Percentiles rank a stretch among this genome's conserved stretches.
Conservation (phyloP, 169 alveolate species). For the Cyclospora cayetanensis region DNA sequence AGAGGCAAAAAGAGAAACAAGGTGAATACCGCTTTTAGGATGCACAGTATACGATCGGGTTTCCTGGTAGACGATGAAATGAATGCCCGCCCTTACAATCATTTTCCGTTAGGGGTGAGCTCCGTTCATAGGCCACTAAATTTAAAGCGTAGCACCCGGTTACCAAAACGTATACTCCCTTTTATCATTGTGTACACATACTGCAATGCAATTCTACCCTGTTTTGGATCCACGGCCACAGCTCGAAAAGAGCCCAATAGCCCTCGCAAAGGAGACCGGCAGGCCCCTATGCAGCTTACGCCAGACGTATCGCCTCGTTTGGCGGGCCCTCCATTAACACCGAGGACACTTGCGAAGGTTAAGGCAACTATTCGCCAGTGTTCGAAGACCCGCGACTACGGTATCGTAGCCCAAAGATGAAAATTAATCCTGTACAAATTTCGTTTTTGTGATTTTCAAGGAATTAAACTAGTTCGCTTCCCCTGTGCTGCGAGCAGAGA, state of each 20-base stretch:
- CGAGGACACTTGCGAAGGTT: conserved; percentile 48
- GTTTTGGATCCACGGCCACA: neutral
- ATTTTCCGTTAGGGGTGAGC: no score
- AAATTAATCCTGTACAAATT: no score
- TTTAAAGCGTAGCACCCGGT: no score
- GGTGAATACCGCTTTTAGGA: neutral
- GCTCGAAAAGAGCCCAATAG: neutral
- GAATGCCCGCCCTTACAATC: no score
- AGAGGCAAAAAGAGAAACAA: neutral
- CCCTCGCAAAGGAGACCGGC: neutral
- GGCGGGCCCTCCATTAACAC: conserved; percentile 19
- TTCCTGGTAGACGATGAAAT: no score
- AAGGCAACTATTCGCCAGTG: conserved; percentile 39
- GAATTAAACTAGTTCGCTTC: no score
- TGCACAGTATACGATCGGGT: neutral
- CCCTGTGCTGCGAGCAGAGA: conserved; percentile 11
- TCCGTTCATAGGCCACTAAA: no score
- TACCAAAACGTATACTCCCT: no score
- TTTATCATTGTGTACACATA: no score
- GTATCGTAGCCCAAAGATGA: no score
- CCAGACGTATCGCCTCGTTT: conserved; percentile 51
- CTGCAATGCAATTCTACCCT: no score
- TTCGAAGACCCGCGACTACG: conserved; percentile 33
- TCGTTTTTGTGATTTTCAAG: no score
- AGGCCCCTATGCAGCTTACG: neutral